Percentiles rank a stretch among this genome's conserved stretches.
phyloP scores from a whole-genome alignment of 306 rosid species.

The Cucumis cinereus region DNA sequence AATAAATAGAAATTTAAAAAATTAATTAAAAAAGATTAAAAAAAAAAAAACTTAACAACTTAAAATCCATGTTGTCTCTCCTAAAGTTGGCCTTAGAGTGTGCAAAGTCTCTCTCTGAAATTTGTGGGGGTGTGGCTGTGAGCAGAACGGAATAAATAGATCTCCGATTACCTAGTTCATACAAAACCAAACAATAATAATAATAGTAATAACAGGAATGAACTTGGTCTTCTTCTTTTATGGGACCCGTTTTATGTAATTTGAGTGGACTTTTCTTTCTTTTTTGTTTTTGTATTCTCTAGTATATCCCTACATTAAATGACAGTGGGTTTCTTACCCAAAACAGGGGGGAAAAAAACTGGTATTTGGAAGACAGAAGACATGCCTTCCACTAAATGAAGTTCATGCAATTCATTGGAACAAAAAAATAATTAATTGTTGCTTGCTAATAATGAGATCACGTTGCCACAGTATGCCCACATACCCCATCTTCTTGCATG shows the following conservation, averaged over 20 bases:
- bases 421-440: not conserved
- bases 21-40: too few relatives aligned
- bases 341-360: not conserved
- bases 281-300: not conserved
- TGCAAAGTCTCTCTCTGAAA: not conserved
- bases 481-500: constrained; percentile 56
- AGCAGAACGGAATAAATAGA: not conserved
- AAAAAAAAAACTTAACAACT: too few relatives aligned
- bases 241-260: too few relatives aligned
- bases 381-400: not conserved
- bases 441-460: not conserved
- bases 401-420: not conserved
- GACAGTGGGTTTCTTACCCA: not conserved
- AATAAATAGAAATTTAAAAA: too few relatives aligned
- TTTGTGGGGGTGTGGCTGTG: not conserved
- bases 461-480: not conserved
- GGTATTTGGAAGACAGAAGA: not conserved
- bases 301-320: not conserved
- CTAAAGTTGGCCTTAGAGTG: not conserved
- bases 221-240: too few relatives aligned
- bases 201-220: too few relatives aligned
- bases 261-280: too few relatives aligned
- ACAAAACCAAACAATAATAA: not conserved
- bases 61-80: not conserved
- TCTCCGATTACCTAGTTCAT: not conserved